A percentile compares a stretch with the other conserved stretches of the same genome.
Conservation (phyloP, 768 basidiomycete genomes). For the Tulasnella calospora region DNA sequence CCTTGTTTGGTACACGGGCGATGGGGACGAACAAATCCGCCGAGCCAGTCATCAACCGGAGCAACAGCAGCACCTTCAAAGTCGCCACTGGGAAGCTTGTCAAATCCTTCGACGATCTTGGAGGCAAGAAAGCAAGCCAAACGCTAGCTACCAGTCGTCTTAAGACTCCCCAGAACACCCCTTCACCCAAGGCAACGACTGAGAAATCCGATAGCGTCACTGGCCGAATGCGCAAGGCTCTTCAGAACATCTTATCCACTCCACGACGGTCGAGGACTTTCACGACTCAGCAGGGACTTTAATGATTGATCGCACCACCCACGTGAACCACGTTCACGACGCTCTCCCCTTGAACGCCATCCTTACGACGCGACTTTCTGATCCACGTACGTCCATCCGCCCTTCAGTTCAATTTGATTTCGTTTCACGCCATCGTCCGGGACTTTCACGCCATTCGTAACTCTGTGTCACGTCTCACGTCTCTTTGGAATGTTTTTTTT, state of each 20-base stretch:
- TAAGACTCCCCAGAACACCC: neutral
- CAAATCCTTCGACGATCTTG: slow-evolving; percentile 17
- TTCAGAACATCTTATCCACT: slow-evolving; percentile 19
- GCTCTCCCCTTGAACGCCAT: neutral
- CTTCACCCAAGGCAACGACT: neutral
- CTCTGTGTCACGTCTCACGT: neutral
- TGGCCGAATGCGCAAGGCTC: slow-evolving; percentile 20
- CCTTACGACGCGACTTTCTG: neutral
- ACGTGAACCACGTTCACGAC: neutral
- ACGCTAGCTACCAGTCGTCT: neutral
- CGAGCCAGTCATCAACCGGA: neutral
- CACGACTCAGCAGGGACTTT: neutral
- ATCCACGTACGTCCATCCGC: neutral
- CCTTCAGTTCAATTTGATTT: neutral
- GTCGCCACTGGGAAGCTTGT: neutral
- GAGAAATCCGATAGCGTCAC: slow-evolving; percentile 15
- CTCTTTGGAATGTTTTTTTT: neutral
- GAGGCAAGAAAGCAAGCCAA: neutral
- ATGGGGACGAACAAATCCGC: neutral
- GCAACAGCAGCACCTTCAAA: neutral
- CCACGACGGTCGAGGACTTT: slow-evolving; percentile 14
- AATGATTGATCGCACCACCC: neutral
- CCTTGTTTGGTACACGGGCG: neutral
- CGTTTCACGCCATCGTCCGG: neutral
- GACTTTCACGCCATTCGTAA: neutral